These are phyloP conservation scores for Juglanconis sp. DNA, from an alignment of 2,329 filamentous ascomycete genomes.

Conservation along the genomic window DNA sequence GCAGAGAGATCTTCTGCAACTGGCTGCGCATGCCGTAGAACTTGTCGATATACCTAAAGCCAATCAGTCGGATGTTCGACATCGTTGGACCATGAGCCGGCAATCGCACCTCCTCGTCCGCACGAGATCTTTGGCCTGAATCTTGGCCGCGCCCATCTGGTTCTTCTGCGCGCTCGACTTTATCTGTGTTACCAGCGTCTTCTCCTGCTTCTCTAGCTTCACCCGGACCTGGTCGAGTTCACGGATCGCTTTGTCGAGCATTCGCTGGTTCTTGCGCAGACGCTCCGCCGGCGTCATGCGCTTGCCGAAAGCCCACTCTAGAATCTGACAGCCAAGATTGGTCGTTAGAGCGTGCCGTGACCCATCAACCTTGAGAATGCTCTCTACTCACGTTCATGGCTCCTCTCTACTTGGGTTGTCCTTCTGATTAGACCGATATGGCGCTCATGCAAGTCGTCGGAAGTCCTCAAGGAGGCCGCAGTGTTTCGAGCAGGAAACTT, in stretches of 20 bases:
- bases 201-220: conserved; percentile 98
- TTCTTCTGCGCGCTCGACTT: conserved; percentile 98
- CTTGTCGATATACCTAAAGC: conserved; percentile 82
- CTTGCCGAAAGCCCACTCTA: conserved; percentile 99
- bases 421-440: conserved; percentile 9
- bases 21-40: conserved; percentile 99
- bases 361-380: background rate
- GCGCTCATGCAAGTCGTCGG: background rate
- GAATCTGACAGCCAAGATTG: conserved; percentile 58
- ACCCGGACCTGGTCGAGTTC: conserved; percentile 92
- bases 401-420: conserved; percentile 18
- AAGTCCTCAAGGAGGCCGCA: background rate
- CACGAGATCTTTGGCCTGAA: conserved; percentile 96
- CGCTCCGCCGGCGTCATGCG: conserved; percentile 96
- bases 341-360: conserved; percentile 19
- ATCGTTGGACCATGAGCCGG: background rate
- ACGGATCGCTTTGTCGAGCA: conserved; percentile 94
- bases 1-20: conserved; percentile 88
- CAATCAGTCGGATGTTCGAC: too few relatives aligned
- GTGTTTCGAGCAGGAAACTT: background rate
- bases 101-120: conserved; percentile 71
- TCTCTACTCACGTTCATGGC: conserved; percentile 52
- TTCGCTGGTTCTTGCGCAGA: conserved; percentile 89
- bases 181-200: conserved; percentile 92
- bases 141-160: conserved; percentile 97